Evolutionary conservation across 2,329 filamentous ascomycete species (phyloP).

Genomic region (Claviceps fusiformis): DNA sequence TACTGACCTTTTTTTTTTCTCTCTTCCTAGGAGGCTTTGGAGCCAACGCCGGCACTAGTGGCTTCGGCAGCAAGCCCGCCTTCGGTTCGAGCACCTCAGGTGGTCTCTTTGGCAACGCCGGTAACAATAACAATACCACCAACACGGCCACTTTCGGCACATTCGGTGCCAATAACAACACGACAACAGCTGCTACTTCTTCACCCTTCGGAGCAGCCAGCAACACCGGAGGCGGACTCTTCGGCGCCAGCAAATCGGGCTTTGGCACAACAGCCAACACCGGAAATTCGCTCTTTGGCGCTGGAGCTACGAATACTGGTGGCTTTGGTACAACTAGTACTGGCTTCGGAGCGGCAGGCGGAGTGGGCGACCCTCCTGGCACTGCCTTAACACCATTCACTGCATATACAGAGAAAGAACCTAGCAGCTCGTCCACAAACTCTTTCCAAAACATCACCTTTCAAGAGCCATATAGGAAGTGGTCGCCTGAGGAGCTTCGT

Average conservation of each 20-base stretch:
- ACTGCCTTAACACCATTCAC: constrained; percentile 58
- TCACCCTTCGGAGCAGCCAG: constrained; percentile 27
- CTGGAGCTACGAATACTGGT: constrained; percentile 17
- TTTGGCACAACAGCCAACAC: constrained; percentile 33
- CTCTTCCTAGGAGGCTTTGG: constrained; percentile 21
- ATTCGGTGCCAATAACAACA: constrained; percentile 23
- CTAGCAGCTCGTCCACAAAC: constrained; percentile 36
- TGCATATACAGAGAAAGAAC: constrained; percentile 61
- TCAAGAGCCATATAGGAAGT: constrained; percentile 72
- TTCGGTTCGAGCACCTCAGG: constrained; percentile 34
- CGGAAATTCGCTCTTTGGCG: constrained; percentile 34
- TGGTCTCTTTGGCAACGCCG: constrained; percentile 32
- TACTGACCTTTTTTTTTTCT: background rate
- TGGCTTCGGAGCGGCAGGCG: constrained; percentile 26
- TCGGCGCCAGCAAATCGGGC: constrained; percentile 37
- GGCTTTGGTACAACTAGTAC: constrained; percentile 29
- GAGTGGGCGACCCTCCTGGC: constrained; percentile 47
- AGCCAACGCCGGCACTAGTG: constrained; percentile 17
- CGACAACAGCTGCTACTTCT: constrained; percentile 15
- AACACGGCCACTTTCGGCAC: constrained; percentile 25
- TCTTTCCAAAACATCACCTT: constrained; percentile 71
- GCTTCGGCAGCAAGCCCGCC: constrained; percentile 34
- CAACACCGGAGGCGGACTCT: constrained; percentile 32
- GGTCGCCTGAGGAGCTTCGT: constrained; percentile 73
- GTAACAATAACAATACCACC: constrained; percentile 21